Conservation (phyloP, 441 rosid species). For the Pelargonium fulgidum region DNA sequence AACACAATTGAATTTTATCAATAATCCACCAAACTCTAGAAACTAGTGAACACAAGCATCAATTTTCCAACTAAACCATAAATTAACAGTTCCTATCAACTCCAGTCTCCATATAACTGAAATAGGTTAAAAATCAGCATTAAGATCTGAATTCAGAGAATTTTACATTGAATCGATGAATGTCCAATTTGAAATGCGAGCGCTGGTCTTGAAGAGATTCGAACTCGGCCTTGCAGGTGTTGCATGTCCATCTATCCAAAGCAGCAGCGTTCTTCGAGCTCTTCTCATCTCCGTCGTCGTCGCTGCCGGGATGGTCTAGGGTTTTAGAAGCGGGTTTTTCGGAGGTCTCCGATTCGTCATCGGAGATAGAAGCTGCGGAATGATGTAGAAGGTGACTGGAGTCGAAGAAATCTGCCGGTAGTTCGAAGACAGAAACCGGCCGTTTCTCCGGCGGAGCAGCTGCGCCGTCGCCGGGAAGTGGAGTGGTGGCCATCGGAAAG, state of each 20-base stretch:
- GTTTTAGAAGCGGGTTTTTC: conserved; percentile 21
- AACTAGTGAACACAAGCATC: not conserved
- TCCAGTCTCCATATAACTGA: not conserved
- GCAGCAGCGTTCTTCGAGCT: conserved; percentile 26
- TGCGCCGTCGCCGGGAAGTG: conserved; percentile 12
- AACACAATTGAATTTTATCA: not conserved
- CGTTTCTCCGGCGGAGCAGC: conserved; percentile 31
- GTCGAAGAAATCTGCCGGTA: conserved; percentile 53
- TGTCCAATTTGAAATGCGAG: conserved; percentile 79
- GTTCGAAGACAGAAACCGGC: conserved; percentile 58
- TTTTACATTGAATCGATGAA: conserved; percentile 84
- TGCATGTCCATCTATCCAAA: conserved; percentile 75
- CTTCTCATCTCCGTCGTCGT: conserved; percentile 25
- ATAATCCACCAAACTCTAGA: not conserved
- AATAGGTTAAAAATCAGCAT: not conserved
- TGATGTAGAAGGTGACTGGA: conserved; percentile 50
- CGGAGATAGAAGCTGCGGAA: conserved; percentile 31
- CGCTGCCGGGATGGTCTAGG: conserved; percentile 19
- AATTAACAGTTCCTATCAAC: not conserved
- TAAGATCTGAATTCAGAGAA: not conserved
- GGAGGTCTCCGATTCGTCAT: conserved; percentile 17
- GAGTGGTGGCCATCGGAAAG: not conserved
- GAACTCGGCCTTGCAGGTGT: conserved; percentile 73
- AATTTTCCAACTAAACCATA: not conserved
- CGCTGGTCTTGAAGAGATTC: conserved; percentile 86